Evolutionary conservation across 2,329 filamentous ascomycete species (phyloP).

Genomic region (Microcyclosporella mali): DNA sequence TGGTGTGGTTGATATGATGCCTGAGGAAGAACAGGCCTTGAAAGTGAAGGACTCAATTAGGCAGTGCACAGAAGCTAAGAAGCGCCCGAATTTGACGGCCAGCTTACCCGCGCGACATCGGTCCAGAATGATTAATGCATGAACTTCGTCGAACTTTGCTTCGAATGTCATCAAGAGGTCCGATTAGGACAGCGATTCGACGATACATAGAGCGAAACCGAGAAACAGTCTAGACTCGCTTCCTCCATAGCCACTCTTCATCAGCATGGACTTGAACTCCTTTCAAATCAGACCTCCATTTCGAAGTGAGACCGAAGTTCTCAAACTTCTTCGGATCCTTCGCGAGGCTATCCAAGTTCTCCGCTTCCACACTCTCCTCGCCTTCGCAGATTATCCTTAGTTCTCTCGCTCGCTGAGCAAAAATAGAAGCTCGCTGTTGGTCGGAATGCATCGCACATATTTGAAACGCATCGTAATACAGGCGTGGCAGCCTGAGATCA

Average conservation of each 20-base stretch:
- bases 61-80: too few species aligned
- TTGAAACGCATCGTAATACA: slow-evolving; percentile 25
- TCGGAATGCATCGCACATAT: slow-evolving; percentile 23
- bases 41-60: too few species aligned
- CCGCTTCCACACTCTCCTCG: slow-evolving; percentile 15
- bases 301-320: slow-evolving; percentile 19
- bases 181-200: too few species aligned
- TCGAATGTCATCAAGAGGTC: too few species aligned
- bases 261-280: slow-evolving; percentile 1
- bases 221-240: too few species aligned
- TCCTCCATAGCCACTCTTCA: slow-evolving; percentile 14
- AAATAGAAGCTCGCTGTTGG: slow-evolving; percentile 13
- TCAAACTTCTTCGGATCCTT: slow-evolving; percentile 14
- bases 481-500: slow-evolving; percentile 19
- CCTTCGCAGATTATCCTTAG: slow-evolving; percentile 20
- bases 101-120: too few species aligned
- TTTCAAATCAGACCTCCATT: slow-evolving; percentile 17
- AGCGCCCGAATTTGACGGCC: too few species aligned
- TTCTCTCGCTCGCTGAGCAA: slow-evolving; percentile 15
- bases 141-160: too few species aligned
- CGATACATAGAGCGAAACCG: too few species aligned
- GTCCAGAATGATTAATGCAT: too few species aligned
- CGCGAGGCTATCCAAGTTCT: slow-evolving; percentile 12
- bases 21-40: too few species aligned
- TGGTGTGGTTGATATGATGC: too few species aligned